Base-by-base conservation (phyloP, 2,329 filamentous ascomycete species). In the Talaromyces albobiverticillius region DNA sequence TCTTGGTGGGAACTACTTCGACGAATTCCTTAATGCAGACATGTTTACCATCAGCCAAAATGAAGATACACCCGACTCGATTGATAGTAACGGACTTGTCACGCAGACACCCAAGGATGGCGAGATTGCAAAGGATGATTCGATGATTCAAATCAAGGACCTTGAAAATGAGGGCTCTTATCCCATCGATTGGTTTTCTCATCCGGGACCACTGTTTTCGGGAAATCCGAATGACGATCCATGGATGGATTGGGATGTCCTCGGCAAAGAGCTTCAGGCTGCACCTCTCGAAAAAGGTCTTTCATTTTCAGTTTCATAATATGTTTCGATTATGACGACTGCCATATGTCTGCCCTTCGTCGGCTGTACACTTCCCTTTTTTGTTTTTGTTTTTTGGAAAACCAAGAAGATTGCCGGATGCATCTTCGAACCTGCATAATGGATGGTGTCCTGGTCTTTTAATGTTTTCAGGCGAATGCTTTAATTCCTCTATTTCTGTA, bases 71-170 rank as follows among this genome's bases (percentile, higher is more conserved):
- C 70, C 71, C 3, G 70, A 72, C 53, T 72, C 71, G 2, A 61
- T 68, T 18, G 71, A 73, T 47, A 62, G 57, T 48, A 61, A 62
- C 20, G 60, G 62, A 18, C 54, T 66, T 43, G 63, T 67, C 52
- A 70, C 69, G 26, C 61, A 71, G 57, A 75, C 71, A 1, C 71
- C 71, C 2, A 69, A 68, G 51, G 68, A 69, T 41, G 65, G 61
- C 40, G 70, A 74, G 8, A 55, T 68, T 9, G 63, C 62, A 26
- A 67, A 67, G 48, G 67, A 67, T 8, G 65, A 70, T 14, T 36
- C 66, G 20, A 62, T 64, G 10, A 62, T 69, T 36, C 67, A 65
- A 23, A 64, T 67, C 14, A 58, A 54, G 11, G 61, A 59, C 20
- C 47, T 48, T 14, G 56, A 57, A 4, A 65, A 69, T 7, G 62